These are phyloP conservation scores for Pleurotus pulmonarius DNA, from an alignment of 768 basidiomycete species.

Conservation along the genomic window DNA sequence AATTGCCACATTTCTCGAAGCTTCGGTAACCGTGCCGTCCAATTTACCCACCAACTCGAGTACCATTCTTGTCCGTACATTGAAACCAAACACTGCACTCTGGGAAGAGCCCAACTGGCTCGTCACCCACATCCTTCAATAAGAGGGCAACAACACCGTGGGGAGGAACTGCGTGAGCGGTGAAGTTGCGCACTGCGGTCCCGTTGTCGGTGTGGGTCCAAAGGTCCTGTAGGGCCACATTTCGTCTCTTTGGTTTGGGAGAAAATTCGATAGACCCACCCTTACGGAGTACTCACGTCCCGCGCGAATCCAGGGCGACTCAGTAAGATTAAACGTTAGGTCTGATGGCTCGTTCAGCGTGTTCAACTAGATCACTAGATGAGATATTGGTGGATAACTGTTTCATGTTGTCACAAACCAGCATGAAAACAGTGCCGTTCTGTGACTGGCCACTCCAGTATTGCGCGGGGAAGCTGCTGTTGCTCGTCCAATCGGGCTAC, in stretches of 20 bases:
- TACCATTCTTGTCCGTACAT: conserved; percentile 50
- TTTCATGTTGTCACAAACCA: conserved; percentile 31
- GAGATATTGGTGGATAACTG: background rate
- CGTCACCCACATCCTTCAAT: conserved; percentile 34
- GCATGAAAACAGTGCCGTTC: conserved; percentile 62
- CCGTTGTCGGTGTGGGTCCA: conserved; percentile 74
- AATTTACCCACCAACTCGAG: conserved; percentile 18
- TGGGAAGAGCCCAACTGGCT: conserved; percentile 45
- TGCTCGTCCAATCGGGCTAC: conserved; percentile 34
- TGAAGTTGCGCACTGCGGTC: conserved; percentile 58
- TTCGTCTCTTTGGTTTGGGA: background rate
- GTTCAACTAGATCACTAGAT: background rate
- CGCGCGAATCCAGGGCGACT: conserved; percentile 69
- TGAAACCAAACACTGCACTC: conserved; percentile 47
- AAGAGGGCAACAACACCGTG: conserved; percentile 70
- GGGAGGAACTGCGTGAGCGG: conserved; percentile 48
- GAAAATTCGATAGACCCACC: conserved; percentile 30
- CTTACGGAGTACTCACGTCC: conserved; percentile 63
- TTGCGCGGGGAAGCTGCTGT: conserved; percentile 51
- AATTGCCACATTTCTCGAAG: too few relatives aligned
- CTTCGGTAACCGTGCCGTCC: too few relatives aligned
- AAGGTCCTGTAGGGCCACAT: conserved; percentile 43
- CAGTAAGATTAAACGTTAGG: conserved; percentile 61
- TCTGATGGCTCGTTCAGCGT: conserved; percentile 46
- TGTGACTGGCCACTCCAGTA: conserved; percentile 63